Conservation (phyloP, 345 rosid species). For the Citropsis articulata region DNA sequence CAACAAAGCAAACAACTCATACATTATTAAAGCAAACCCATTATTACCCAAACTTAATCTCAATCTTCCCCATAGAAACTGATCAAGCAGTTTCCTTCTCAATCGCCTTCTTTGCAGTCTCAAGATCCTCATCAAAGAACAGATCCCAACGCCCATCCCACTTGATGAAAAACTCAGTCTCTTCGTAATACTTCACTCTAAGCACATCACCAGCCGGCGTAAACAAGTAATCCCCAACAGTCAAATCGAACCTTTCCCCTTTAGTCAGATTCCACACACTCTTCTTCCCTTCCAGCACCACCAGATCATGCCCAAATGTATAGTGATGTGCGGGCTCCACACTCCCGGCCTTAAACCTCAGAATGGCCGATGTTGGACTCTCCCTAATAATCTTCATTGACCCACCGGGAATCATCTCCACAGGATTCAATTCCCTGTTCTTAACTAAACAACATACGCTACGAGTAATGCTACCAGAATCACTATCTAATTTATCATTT, state of each 20-base stretch:
- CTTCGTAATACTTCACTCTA: constrained; percentile 81
- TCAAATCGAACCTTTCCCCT: constrained; percentile 58
- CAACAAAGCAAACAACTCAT: no score
- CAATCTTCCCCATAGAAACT: background rate
- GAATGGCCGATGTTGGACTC: constrained; percentile 76
- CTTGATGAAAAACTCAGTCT: constrained; percentile 83
- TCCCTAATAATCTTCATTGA: constrained; percentile 91
- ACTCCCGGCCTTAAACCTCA: constrained; percentile 76
- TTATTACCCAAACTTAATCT: background rate
- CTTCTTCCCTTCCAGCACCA: constrained; percentile 71
- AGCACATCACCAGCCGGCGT: constrained; percentile 87
- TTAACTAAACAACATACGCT: constrained; percentile 61
- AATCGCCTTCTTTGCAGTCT: constrained; percentile 50
- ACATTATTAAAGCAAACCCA: no score
- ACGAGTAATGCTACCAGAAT: constrained; percentile 25
- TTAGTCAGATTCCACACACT: constrained; percentile 83
- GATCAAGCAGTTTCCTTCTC: constrained; percentile 18
- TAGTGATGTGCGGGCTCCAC: constrained; percentile 95
- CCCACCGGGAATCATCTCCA: constrained; percentile 78
- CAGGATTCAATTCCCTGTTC: constrained; percentile 51
- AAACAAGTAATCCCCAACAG: constrained; percentile 67
- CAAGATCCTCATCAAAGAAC: constrained; percentile 77
- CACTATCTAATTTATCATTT: background rate
- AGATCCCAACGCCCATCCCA: constrained; percentile 95
- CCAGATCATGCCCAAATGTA: constrained; percentile 81